Base-by-base conservation (phyloP, 169 alveolate genomes). In the Plasmodium inui region DNA sequence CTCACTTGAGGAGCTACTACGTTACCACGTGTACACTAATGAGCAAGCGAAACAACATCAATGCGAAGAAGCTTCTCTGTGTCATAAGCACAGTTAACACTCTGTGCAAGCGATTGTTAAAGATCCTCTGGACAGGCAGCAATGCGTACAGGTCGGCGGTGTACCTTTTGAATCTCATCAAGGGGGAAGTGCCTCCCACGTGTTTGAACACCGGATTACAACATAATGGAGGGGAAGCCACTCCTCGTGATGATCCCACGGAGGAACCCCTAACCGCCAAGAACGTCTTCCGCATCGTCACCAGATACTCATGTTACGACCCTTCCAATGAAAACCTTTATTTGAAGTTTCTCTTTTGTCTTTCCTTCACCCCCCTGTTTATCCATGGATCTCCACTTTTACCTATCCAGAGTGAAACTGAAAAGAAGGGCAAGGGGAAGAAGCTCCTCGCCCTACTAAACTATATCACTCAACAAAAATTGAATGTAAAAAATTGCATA, bases 371-470 rank as follows among this genome's bases (percentile, higher is more conserved):
- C 17, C 92, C 92, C n/a, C 26, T 84, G 55, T 84, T 84, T 34
- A 84, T 84, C 30, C 92, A 84, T 6, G 92, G 92, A 3, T 39
- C 92, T 22, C 92, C 92, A 70, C 72, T 39, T 71, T 39, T 84
- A 19, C 74, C 92, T 5, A 19, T 84, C 19, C 61, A 73, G 39
- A 70, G 41, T 1, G 44, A 41, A 3, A 70, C 30, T 34, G 92
- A 84, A 37, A 81, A 81, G 3, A 84, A 84, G 57, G n/a, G 28
- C 53, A 84, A 84, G 34, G 70, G 92, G 17, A 84, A 71, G 76
- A 84, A 84, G 53, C 53, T 84, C 9, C 30, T 84, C 22, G 37
- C 30, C 34, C 46, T 84, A 22, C 50, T 84, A 84, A 71, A 84
- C 76, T 84, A 41, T 34, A 39, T 84, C 76, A 34, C 22, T 1